A percentile compares a stretch with the other conserved stretches of the same genome.
Evolutionary conservation across 2,329 filamentous ascomycete species (phyloP).

Genomic region (Fusarium longipes): DNA sequence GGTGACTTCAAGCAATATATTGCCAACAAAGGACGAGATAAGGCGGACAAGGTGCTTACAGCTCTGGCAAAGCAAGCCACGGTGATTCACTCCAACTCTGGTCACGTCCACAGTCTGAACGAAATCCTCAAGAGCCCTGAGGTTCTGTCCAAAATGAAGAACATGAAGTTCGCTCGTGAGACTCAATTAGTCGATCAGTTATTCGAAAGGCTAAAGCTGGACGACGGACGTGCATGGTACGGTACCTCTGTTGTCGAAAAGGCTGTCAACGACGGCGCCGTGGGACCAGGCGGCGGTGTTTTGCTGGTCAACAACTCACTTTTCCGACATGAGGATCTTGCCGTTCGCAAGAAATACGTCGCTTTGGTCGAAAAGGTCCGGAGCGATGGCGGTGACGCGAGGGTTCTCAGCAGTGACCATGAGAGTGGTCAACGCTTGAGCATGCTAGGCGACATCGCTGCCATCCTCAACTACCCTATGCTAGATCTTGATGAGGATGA

Average conservation of each 20-base stretch:
- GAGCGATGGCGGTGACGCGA: slow-evolving; percentile 85
- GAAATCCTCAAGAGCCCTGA: slow-evolving; percentile 87
- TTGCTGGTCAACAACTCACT: slow-evolving; percentile 88
- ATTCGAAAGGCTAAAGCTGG: slow-evolving; percentile 78
- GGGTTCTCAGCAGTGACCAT: slow-evolving; percentile 91
- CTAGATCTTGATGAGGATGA: slow-evolving; percentile 81
- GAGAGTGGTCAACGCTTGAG: slow-evolving; percentile 91
- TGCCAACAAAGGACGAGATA: slow-evolving; percentile 67
- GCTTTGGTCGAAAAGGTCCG: slow-evolving; percentile 88
- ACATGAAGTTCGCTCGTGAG: slow-evolving; percentile 90
- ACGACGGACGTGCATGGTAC: slow-evolving; percentile 93
- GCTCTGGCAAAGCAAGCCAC: slow-evolving; percentile 70
- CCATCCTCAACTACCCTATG: slow-evolving; percentile 89
- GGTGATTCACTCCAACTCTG: slow-evolving; percentile 85
- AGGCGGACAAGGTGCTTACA: slow-evolving; percentile 75
- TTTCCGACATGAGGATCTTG: slow-evolving; percentile 85
- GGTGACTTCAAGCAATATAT: slow-evolving; percentile 81
- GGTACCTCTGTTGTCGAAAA: slow-evolving; percentile 83
- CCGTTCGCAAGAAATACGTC: slow-evolving; percentile 83
- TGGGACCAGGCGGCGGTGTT: slow-evolving; percentile 80
- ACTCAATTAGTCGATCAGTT: slow-evolving; percentile 88
- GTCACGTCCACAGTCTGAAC: slow-evolving; percentile 86
- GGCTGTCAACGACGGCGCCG: slow-evolving; percentile 87
- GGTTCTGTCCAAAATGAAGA: slow-evolving; percentile 79
- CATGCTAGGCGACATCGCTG: slow-evolving; percentile 86